Evolutionary conservation across 1,284 basidiomycete species (phyloP), one percentile per base, ranked within the genome.

Genomic region (Puccinia hordei): DNA sequence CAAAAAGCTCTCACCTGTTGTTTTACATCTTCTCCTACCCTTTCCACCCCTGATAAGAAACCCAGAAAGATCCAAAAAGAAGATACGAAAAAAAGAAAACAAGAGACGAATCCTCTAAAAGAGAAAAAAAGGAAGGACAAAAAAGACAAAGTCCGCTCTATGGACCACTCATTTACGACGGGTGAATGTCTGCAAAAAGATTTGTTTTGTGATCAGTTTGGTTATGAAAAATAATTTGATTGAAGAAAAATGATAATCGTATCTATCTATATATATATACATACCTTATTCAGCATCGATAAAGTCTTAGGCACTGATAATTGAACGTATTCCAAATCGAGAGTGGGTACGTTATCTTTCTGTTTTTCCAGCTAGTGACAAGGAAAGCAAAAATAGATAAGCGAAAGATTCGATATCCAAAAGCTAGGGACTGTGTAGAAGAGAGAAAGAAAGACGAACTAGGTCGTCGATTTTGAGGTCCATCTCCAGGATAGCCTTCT

Each of bases 401-500:
- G 27, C 8, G 22, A 27, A 15, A 24, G 24, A 81, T n/a, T n/a
- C n/a, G n/a, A n/a, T n/a, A n/a, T n/a, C n/a, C n/a, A n/a, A n/a
- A n/a, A n/a, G n/a, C n/a, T n/a, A n/a, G n/a, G n/a, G n/a, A n/a
- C n/a, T n/a, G n/a, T n/a, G n/a, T n/a, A n/a, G n/a, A 44, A 66
- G 53, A 63, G 13, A n/a, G 3, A 85, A 88, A 35, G 81, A 93
- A 92, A 91, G 95, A 97, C 87, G 99, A 95, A 99, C 88, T 83
- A 99, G 87, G 87, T 99, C 97, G 87, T 99, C 97, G 84, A 99
- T 97, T 88, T 98, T 99, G 82, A 99, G 89, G 87, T 99, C 97
- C 95, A 99, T 99, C 89, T 99, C 97, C 66, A 99, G 89, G 83
- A 99, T 98, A 24, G 97, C 95, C 88, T 98, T 98, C 85, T 98